Percentiles rank a stretch among this genome's conserved stretches.
These are phyloP conservation scores for Pneumocystis sp. DNA, from an alignment of 1,139 yeast species.

Conservation along the genomic window DNA sequence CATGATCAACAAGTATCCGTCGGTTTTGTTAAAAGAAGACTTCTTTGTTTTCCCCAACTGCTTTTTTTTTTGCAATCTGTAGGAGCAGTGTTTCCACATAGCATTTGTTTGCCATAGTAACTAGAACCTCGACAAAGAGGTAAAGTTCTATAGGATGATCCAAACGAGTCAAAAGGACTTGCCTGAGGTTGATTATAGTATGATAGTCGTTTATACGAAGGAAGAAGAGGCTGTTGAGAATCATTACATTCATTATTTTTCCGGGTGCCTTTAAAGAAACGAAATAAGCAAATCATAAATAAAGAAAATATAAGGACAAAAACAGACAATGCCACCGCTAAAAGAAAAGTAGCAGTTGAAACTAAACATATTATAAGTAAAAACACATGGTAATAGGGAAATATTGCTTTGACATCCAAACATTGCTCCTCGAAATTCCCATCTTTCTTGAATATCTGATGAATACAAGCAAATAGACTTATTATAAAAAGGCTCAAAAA, in stretches of 20 bases:
- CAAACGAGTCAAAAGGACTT: not conserved
- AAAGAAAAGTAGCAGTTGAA: not conserved
- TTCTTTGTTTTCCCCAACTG: not conserved
- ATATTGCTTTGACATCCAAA: not conserved
- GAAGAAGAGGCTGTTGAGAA: not conserved
- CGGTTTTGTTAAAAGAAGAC: not conserved
- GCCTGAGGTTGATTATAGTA: not conserved
- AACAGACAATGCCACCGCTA: not conserved
- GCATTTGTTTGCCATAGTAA: not conserved
- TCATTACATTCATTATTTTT: not conserved
- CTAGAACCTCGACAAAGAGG: not conserved
- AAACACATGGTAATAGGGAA: not conserved
- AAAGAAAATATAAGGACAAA: not conserved
- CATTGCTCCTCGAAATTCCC: not conserved
- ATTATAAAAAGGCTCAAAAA: not conserved
- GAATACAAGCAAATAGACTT: not conserved
- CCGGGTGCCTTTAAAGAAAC: not conserved
- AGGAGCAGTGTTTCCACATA: not conserved
- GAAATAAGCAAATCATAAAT: not conserved
- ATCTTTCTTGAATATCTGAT: not conserved
- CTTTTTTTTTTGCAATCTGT: not conserved
- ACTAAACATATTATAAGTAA: not conserved
- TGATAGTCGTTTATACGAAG: not conserved
- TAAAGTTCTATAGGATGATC: not conserved
- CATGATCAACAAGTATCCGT: not conserved